A percentile compares a stretch with the other conserved stretches of the same genome.
Conservation (phyloP, 1,284 basidiomycete species). For the Volvariella surrecta region DNA sequence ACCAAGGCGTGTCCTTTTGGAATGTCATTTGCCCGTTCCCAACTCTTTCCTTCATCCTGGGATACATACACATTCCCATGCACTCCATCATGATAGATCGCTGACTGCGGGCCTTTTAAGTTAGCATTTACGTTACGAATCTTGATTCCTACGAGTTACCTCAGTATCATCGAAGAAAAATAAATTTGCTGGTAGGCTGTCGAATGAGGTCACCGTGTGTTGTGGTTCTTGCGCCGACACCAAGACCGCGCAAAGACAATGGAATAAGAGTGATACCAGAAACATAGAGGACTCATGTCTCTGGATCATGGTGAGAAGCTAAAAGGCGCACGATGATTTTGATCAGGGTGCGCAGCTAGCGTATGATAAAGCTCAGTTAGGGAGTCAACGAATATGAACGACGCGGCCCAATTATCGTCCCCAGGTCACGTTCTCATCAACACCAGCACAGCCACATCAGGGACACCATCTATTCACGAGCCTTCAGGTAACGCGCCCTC, state of each 20-base stretch:
- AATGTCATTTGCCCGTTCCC: conserved; percentile 59
- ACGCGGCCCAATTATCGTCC: no score
- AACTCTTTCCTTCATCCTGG: conserved; percentile 84
- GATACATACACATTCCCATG: conserved; percentile 72
- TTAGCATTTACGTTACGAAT: not conserved
- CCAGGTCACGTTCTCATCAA: no score
- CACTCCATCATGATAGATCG: conserved; percentile 76
- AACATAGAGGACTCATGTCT: conserved; percentile 13
- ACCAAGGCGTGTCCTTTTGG: conserved; percentile 55
- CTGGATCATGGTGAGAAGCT: conserved; percentile 17
- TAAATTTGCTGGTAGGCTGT: conserved; percentile 73
- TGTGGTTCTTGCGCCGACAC: conserved; percentile 22
- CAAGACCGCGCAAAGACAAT: conserved; percentile 10
- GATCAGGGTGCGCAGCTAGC: conserved; percentile 2
- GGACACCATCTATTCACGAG: no score
- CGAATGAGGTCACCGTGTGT: conserved; percentile 40
- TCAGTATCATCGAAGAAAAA: conserved; percentile 92
- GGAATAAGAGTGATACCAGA: conserved; percentile 12
- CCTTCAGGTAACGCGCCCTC: no score
- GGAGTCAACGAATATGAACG: no score
- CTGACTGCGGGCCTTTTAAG: conserved; percentile 39
- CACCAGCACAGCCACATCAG: no score
- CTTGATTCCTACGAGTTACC: conserved; percentile 31
- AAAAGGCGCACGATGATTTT: conserved; percentile 11
- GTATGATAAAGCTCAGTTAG: no score